Evolutionary conservation across 2,329 filamentous ascomycete species (phyloP), one percentile per base, ranked within the genome.

Genomic region (Penicillium glabrum): DNA sequence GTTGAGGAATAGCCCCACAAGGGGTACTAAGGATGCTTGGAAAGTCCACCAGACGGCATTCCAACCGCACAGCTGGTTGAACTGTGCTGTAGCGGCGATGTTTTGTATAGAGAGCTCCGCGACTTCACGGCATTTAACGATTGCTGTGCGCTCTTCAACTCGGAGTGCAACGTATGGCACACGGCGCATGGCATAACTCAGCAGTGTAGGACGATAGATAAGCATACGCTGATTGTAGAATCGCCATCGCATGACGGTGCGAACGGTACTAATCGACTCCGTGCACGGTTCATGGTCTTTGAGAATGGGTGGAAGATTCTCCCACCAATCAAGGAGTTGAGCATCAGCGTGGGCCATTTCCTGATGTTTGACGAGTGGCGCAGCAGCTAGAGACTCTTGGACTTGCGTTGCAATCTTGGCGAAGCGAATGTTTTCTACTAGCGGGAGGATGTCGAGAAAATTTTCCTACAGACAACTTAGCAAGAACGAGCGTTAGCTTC

Each of bases 31-130:
- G 61, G 85, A 86, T 0, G 89, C 89, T 71, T 93, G 89, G 75
- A 91, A 93, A 57, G 90, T 82, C 73, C 91, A 88, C 89, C 89
- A 92, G 2, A 90, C 89, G 0, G 87, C 89, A 69, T 91, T 90
- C 89, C 89, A 93, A 9, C 89, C 89, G 0, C 85, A 86, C 76
- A 93, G 89, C 68, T 91, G 85, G 68, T 90, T 89, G 46, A 86
- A 83, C 46, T 84, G 83, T 77, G 88, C 91, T 60, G 89, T 88
- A 23, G 80, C 78, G 11, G 86, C 82, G 60, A 93, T 90, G 58
- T 91, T 88, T 56, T 87, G 83, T 60, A 93, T 90, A 0, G 87
- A 87, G 61, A 86, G 82, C 59, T 84, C 85, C 9, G 89, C 89
- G 1, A 91, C 81, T 51, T 86, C 82, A 19, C 88, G 83, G 70